Evolutionary conservation across 805 yeast genomes (phyloP), one percentile per base, ranked within the genome.

Genomic region (Hanseniaspora jakobsenii): DNA sequence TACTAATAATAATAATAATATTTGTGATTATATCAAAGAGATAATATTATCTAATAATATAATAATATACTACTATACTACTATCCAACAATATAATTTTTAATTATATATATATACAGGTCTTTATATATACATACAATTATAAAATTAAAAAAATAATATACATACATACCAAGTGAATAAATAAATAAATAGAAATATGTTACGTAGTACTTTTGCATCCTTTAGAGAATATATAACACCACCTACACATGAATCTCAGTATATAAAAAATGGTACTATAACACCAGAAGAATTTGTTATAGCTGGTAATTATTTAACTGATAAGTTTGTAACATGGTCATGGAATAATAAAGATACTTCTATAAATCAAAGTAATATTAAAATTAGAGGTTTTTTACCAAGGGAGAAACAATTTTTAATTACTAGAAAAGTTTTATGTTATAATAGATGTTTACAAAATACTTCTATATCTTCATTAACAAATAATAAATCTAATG

Each of bases 211-310:
- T 29, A 79, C 81, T 18, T 64, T 86, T 49, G 78, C 91, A 47
- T 78, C 86, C 7, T 71, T 87, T 65, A 72, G 97, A 52, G 98
- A 91, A 61, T 89, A 87, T 56, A 66, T 91, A 45, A 89, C 98
- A 2, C 98, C 98, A 1, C 78, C 89, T 2, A 72, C 79, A 35
- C 84, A 87, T 60, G 73, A 67, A n/a, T 86, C 96, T 21, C 84
- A 91, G 14, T 91, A 86, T 64, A 69, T 76, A 45, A 64, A 70
- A 38, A 82, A 95, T 0, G 98, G 98, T 3, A 91, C 89, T 59
- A 78, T 91, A 41, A 83, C 95, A 1, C 98, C 98, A 1, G 94
- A 84, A 44, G 98, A 91, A 60, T 91, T 91, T 63, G 89, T 86
- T 8, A 68, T 67, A 45, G 96, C 98, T 3, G 98, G 98, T 18